Percentiles rank a stretch among this genome's conserved stretches.
Evolutionary conservation across 2,329 filamentous ascomycete genomes (phyloP).

Genomic region (Didymella sp.): DNA sequence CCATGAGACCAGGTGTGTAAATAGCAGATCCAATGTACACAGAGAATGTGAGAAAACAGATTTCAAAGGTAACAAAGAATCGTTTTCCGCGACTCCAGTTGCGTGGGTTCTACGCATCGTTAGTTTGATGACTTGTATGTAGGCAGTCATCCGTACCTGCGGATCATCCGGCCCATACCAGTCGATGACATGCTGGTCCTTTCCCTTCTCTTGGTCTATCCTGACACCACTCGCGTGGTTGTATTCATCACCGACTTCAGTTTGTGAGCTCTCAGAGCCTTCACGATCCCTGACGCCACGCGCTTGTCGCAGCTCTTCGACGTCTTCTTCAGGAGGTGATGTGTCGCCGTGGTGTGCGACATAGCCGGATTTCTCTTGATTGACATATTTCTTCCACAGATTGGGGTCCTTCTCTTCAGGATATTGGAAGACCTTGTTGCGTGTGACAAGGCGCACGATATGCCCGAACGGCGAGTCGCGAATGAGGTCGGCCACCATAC

Average conservation of each 20-base stretch:
- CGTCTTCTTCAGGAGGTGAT: conserved; percentile 44
- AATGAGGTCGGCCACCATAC: conserved; percentile 28
- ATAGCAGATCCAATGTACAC: conserved; percentile 61
- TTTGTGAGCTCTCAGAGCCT: conserved; percentile 22
- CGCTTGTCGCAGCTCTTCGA: conserved; percentile 28
- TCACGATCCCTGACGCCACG: conserved; percentile 21
- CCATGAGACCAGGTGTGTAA: conserved; percentile 54
- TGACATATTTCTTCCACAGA: conserved; percentile 58
- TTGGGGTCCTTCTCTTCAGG: conserved; percentile 57
- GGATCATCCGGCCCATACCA: conserved; percentile 61
- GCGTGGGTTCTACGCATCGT: conserved; percentile 50
- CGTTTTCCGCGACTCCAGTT: conserved; percentile 58
- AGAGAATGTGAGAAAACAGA: conserved; percentile 60
- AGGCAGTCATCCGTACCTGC: conserved; percentile 30
- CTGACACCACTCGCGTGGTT: conserved; percentile 51
- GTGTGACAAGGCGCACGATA: conserved; percentile 52
- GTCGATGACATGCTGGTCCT: conserved; percentile 57
- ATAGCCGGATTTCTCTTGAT: conserved; percentile 58
- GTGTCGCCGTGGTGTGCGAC: conserved; percentile 56
- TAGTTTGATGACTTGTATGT: neutral
- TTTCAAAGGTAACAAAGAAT: conserved; percentile 54
- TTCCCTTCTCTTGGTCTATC: conserved; percentile 61
- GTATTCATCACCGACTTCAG: conserved; percentile 24
- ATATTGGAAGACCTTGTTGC: conserved; percentile 51
- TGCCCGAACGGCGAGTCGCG: conserved; percentile 41